Percentiles rank a stretch among this genome's conserved stretches.
These are phyloP conservation scores for Xylaria sp. DNA, from an alignment of 495 filamentous ascomycete genomes.

Conservation along the genomic window DNA sequence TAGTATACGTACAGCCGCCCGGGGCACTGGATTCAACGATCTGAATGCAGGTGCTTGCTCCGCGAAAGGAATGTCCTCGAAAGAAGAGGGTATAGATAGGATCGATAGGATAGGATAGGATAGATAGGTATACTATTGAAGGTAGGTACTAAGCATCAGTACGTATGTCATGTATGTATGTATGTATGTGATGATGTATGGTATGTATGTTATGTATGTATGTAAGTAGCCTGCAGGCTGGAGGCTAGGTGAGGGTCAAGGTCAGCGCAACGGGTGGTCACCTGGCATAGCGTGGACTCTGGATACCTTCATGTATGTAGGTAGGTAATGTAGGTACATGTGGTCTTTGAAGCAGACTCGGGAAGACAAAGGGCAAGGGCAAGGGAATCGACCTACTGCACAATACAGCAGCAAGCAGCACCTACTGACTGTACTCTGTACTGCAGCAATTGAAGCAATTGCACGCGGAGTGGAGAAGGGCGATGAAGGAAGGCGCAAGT, in stretches of 20 bases:
- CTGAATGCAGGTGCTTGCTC: no score
- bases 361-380: conserved; percentile 23
- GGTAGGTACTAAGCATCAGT: no score
- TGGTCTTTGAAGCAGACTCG: neutral
- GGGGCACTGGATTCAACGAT: neutral
- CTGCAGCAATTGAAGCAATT: conserved; percentile 24
- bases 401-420: no score
- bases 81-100: neutral
- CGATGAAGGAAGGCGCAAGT: neutral
- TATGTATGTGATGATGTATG: no score
- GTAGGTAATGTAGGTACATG: no score
- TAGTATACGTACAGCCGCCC: no score
- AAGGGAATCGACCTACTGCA: no score
- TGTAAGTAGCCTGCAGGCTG: neutral
- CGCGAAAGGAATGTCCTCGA: neutral
- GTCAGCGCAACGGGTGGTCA: neutral
- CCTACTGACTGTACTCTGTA: neutral
- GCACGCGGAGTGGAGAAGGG: conserved; percentile 17
- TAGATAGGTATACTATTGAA: no score
- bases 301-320: no score
- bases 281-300: neutral
- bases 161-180: no score
- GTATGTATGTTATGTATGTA: neutral
- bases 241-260: neutral
- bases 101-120: no score